Evolutionary conservation across 164 flowering plant species (phyloP).

Genomic region (Aristolochia fimbriata): DNA sequence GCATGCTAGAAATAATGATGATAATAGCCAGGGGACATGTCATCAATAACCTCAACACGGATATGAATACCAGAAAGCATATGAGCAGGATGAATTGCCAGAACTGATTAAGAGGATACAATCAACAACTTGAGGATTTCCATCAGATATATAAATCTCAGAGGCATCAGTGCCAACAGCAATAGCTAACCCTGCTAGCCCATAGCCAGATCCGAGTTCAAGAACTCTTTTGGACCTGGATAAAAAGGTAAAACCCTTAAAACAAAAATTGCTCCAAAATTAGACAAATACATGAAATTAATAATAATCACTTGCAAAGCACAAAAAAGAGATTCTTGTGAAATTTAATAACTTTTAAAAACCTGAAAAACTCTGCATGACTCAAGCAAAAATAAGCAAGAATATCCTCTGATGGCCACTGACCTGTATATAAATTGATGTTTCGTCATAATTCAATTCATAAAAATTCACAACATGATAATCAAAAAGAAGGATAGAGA

Average conservation of each 20-base stretch:
- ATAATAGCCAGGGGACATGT: neutral
- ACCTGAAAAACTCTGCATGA: slow-evolving; percentile 73
- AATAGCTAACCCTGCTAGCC: slow-evolving; percentile 85
- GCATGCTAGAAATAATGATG: neutral
- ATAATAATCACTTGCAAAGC: neutral
- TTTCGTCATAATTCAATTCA: no score
- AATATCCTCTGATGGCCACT: slow-evolving; percentile 94
- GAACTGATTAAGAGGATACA: slow-evolving; percentile 58
- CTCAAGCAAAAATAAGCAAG: slow-evolving; percentile 77
- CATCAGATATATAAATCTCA: slow-evolving; percentile 85
- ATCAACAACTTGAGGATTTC: slow-evolving; percentile 93
- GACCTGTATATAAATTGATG: slow-evolving; percentile 33
- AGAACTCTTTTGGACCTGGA: slow-evolving; percentile 64
- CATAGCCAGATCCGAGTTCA: slow-evolving; percentile 98
- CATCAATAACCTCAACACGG: neutral
- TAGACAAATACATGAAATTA: neutral
- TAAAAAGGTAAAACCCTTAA: neutral
- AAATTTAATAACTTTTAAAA: slow-evolving; percentile 1
- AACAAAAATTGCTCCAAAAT: neutral
- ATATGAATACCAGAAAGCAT: neutral
- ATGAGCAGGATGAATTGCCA: neutral
- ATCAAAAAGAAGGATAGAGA: no score
- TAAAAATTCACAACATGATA: no score
- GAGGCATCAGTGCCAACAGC: slow-evolving; percentile 63
- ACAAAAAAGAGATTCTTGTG: neutral